Percentiles rank a stretch among this genome's conserved stretches.
Conservation (phyloP, 768 basidiomycete genomes). For the Naematelia encephala region DNA sequence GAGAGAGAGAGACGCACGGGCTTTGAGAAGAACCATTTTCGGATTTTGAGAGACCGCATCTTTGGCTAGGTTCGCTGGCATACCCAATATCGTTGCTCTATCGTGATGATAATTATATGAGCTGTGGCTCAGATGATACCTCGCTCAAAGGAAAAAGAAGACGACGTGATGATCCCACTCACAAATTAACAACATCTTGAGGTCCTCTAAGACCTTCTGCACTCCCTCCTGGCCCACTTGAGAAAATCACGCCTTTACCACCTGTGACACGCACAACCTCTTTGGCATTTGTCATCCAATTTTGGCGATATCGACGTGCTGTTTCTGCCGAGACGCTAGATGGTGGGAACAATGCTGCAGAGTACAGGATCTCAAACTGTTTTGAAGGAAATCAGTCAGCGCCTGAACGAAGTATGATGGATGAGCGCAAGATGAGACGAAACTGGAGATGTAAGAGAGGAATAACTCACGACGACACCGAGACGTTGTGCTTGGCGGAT, state of each 20-base stretch:
- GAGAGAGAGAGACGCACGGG: constrained; percentile 36
- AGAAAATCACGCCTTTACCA: constrained; percentile 47
- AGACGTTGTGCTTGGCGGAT: constrained; percentile 41
- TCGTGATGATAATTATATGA: no score
- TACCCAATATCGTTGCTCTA: constrained; percentile 46
- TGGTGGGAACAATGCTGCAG: constrained; percentile 38
- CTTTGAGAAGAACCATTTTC: constrained; percentile 39
- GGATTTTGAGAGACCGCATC: constrained; percentile 37
- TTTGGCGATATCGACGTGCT: constrained; percentile 38
- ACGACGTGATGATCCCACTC: no score
- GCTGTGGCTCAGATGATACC: no score
- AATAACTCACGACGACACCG: constrained; percentile 37
- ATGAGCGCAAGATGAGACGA: not conserved
- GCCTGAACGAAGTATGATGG: not conserved
- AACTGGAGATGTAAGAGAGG: not conserved
- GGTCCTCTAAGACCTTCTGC: constrained; percentile 38
- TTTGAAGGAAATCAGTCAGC: not conserved
- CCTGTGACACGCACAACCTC: constrained; percentile 47
- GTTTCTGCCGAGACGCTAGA: constrained; percentile 19
- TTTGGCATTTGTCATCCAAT: constrained; percentile 47
- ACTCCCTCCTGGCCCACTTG: constrained; percentile 31
- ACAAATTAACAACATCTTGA: constrained; percentile 47
- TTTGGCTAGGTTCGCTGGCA: constrained; percentile 50
- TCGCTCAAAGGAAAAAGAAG: no score
- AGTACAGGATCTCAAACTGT: constrained; percentile 49